Conservation (phyloP, 805 yeast genomes). For the Spencermartinsiella europaea region DNA sequence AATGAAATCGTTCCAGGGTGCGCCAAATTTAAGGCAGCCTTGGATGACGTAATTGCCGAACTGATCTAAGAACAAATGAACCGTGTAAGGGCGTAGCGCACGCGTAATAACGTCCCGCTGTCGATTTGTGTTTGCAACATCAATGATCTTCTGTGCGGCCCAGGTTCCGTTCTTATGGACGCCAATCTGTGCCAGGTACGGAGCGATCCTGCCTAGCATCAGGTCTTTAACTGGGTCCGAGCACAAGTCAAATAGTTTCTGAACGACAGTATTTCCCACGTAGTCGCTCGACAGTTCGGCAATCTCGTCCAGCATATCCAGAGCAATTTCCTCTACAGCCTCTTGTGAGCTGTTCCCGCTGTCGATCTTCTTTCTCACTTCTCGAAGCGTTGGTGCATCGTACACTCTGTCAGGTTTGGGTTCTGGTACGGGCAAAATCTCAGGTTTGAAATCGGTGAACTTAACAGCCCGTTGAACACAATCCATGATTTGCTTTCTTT, state of each 20-base stretch:
- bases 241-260: constrained; percentile 73
- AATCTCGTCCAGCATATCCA: constrained; percentile 80
- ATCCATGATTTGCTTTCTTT: constrained; percentile 25
- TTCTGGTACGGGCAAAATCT: constrained; percentile 61
- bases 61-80: constrained; percentile 85
- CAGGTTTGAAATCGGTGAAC: constrained; percentile 23
- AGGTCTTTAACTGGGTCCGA: constrained; percentile 68
- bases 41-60: constrained; percentile 96
- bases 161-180: constrained; percentile 98
- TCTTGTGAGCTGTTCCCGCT: constrained; percentile 44
- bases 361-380: constrained; percentile 71
- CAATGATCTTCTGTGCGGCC: constrained; percentile 96
- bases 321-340: constrained; percentile 75
- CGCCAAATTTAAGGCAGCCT: constrained; percentile 84
- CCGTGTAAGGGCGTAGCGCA: constrained; percentile 73
- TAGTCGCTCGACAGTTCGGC: constrained; percentile 91
- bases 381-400: constrained; percentile 85
- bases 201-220: constrained; percentile 73
- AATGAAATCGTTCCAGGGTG: constrained; percentile 85
- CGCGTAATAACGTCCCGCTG: constrained; percentile 62
- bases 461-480: constrained; percentile 29
- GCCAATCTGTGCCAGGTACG: constrained; percentile 83
- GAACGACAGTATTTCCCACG: constrained; percentile 92
- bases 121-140: constrained; percentile 57
- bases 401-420: constrained; percentile 63